A percentile compares a stretch with the other conserved stretches of the same genome.
Conservation (phyloP, 2,329 filamentous ascomycete genomes). For the Trichoderma sp. region DNA sequence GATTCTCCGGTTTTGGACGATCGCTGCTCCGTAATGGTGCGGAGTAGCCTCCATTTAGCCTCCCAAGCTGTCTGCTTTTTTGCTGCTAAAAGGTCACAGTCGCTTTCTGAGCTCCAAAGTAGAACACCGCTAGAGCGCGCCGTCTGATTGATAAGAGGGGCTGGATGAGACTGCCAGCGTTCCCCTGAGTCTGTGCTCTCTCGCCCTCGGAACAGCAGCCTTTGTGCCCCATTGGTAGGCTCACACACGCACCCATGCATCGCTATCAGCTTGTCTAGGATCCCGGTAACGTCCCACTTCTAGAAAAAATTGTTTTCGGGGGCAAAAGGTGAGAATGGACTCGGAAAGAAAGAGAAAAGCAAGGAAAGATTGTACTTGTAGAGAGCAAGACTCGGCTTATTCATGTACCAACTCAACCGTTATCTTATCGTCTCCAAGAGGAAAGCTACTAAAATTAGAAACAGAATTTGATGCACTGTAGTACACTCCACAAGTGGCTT, state of each 20-base stretch:
- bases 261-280: slow-evolving; percentile 5
- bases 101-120: background rate
- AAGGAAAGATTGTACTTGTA: background rate
- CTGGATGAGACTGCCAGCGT: slow-evolving; percentile 13
- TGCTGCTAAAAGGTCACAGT: background rate
- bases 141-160: slow-evolving; percentile 9
- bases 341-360: background rate
- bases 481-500: background rate
- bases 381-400: background rate
- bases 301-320: background rate
- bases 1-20: slow-evolving; percentile 4
- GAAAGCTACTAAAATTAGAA: background rate
- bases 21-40: background rate
- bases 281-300: slow-evolving; percentile 12
- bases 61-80: background rate
- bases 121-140: slow-evolving; percentile 8
- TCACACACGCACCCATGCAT: background rate
- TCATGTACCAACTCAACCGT: background rate
- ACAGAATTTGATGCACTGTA: background rate
- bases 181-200: slow-evolving; percentile 14
- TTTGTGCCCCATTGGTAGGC: background rate
- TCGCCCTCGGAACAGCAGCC: background rate
- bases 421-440: background rate
- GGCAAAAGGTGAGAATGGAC: background rate
- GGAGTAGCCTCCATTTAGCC: background rate